Conservation (phyloP, 1,284 basidiomycete genomes). For the Thecaphora thlaspeos region DNA sequence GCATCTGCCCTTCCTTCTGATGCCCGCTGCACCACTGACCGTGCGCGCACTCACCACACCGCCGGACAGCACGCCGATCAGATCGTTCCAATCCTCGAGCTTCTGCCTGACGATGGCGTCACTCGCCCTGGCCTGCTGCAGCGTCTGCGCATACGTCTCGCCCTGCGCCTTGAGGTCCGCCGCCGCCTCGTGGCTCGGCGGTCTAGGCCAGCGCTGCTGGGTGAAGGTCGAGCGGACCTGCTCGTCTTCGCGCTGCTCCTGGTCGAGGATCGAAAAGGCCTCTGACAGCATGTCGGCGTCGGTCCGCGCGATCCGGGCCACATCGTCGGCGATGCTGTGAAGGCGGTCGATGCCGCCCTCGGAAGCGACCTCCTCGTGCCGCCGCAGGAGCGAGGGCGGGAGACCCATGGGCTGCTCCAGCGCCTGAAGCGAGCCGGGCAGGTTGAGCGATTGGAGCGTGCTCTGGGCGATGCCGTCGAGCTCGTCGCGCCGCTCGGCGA, state of each 20-base stretch:
- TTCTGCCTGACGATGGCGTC: constrained; percentile 62
- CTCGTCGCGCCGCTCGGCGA: constrained; percentile 68
- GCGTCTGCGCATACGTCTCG: constrained; percentile 34
- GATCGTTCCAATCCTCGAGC: constrained; percentile 30
- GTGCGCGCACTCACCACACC: constrained; percentile 8
- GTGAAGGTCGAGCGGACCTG: constrained; percentile 62
- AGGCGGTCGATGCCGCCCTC: constrained; percentile 75
- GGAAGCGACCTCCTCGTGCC: constrained; percentile 78
- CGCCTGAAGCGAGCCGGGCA: constrained; percentile 84
- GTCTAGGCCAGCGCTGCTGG: constrained; percentile 59
- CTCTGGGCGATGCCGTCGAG: constrained; percentile 68
- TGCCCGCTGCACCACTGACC: too few species aligned
- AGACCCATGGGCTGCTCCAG: constrained; percentile 81
- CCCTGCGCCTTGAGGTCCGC: constrained; percentile 32
- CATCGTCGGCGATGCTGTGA: constrained; percentile 71
- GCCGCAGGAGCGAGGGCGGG: constrained; percentile 80
- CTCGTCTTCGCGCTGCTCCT: constrained; percentile 85
- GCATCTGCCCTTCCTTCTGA: too few species aligned
- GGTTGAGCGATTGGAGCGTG: constrained; percentile 70
- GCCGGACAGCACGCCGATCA: constrained; percentile 19
- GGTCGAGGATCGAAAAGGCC: constrained; percentile 83
- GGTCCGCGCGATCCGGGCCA: constrained; percentile 68
- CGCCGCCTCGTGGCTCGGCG: constrained; percentile 65
- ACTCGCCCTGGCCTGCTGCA: constrained; percentile 37
- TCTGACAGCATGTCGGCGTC: constrained; percentile 70